Conservation (phyloP, 148 eudicot genomes). For the Nepenthes mirabilis region DNA sequence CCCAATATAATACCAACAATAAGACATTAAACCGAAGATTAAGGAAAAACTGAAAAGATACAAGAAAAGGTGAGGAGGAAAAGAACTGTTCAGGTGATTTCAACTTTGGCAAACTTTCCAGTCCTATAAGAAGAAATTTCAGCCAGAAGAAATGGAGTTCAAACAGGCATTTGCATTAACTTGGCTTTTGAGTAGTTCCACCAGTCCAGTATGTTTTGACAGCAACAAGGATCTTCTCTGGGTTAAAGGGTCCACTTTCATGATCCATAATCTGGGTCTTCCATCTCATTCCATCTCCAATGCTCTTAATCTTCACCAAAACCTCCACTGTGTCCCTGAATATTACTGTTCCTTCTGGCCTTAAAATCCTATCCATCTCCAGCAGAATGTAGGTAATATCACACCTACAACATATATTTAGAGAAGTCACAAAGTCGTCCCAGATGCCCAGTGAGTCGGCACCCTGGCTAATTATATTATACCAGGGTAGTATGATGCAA, state of each 20-base stretch:
- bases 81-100: too few relatives aligned
- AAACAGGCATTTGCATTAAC: background rate
- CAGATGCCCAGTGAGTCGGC: background rate
- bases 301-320: slow-evolving; percentile 47
- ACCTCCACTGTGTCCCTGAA: slow-evolving; percentile 63
- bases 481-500: background rate
- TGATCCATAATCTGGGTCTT: slow-evolving; percentile 51
- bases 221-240: slow-evolving; percentile 67
- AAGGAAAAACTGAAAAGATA: too few relatives aligned
- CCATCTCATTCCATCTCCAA: slow-evolving; percentile 62
- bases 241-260: slow-evolving; percentile 72
- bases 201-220: slow-evolving; percentile 75
- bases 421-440: background rate
- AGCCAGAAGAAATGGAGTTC: too few relatives aligned
- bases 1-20: too few relatives aligned
- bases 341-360: slow-evolving; percentile 79
- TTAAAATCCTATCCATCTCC: slow-evolving; percentile 76
- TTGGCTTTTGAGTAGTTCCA: slow-evolving; percentile 19
- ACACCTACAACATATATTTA: slow-evolving; percentile 24
- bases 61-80: too few relatives aligned
- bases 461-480: background rate
- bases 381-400: slow-evolving; percentile 58
- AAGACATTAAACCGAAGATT: too few relatives aligned
- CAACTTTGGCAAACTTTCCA: too few relatives aligned
- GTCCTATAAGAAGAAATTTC: too few relatives aligned